Conservation (phyloP, 2,329 filamentous ascomycete genomes). For the Emydomyces testavorans region DNA sequence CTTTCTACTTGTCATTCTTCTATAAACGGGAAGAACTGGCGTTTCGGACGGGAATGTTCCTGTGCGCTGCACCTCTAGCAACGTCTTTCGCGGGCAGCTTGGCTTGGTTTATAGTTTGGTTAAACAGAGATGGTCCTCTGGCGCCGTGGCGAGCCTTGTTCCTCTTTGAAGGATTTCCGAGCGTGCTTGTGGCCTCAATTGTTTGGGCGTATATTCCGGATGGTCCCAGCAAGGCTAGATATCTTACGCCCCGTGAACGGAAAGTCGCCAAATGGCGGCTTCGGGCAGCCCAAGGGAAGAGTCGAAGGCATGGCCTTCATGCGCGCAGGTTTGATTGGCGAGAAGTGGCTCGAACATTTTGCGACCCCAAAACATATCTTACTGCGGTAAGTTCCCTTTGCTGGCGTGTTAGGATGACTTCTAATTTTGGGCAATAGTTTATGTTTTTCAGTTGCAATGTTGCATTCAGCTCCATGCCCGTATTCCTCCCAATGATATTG, state of each 20-base stretch:
- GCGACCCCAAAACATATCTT: slow-evolving; percentile 60
- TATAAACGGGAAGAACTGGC: slow-evolving; percentile 61
- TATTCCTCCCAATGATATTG: slow-evolving; percentile 75
- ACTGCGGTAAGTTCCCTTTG: slow-evolving; percentile 44
- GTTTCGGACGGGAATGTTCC: slow-evolving; percentile 72
- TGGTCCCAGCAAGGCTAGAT: slow-evolving; percentile 53
- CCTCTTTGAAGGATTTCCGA: slow-evolving; percentile 74
- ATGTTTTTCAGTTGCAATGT: slow-evolving; percentile 87
- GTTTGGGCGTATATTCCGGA: slow-evolving; percentile 70
- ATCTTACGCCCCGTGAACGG: slow-evolving; percentile 52
- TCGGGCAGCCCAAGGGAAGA: slow-evolving; percentile 38
- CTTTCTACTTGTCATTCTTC: slow-evolving; percentile 55
- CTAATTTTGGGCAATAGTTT: slow-evolving; percentile 26
- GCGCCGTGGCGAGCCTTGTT: slow-evolving; percentile 80
- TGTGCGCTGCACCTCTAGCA: slow-evolving; percentile 57
- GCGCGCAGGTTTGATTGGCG: slow-evolving; percentile 39
- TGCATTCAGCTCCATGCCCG: slow-evolving; percentile 75
- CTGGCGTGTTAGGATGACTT: background rate
- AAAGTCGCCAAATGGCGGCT: slow-evolving; percentile 61
- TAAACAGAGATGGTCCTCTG: slow-evolving; percentile 55
- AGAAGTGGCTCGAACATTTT: slow-evolving; percentile 49
- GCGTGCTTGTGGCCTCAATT: slow-evolving; percentile 59
- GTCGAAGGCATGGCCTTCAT: slow-evolving; percentile 24
- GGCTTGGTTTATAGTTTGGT: slow-evolving; percentile 61
- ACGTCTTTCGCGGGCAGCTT: slow-evolving; percentile 63